Evolutionary conservation across 331 rosid genomes (phyloP).

Genomic region (Ulmus americana): DNA sequence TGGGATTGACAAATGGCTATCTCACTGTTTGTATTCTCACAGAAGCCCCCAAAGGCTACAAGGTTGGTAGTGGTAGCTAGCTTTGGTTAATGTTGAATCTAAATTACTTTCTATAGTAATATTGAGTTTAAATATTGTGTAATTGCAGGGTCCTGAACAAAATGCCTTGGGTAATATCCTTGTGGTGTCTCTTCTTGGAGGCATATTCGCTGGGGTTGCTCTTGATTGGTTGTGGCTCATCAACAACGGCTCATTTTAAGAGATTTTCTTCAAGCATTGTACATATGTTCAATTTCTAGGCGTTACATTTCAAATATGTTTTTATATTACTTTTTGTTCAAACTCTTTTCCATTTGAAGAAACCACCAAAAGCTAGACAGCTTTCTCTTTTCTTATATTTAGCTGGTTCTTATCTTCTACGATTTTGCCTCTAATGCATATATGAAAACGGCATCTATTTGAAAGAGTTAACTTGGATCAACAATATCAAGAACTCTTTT

Average conservation of each 20-base stretch:
- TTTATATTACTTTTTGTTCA: too few species aligned
- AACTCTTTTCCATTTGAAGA: too few species aligned
- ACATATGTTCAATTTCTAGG: too few species aligned
- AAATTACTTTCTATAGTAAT: not conserved
- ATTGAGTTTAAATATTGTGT: not conserved
- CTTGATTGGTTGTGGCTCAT: constrained; percentile 86
- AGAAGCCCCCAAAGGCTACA: constrained; percentile 70
- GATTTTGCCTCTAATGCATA: too few species aligned
- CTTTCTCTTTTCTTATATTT: too few species aligned
- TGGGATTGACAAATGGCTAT: constrained; percentile 80
- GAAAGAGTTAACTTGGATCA: too few species aligned
- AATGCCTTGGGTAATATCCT: constrained; percentile 85
- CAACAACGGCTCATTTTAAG: constrained; percentile 39
- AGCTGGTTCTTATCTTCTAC: too few species aligned
- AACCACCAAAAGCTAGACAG: too few species aligned
- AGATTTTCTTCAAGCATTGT: too few species aligned
- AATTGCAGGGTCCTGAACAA: constrained; percentile 71
- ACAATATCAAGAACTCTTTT: too few species aligned
- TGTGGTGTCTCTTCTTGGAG: constrained; percentile 43
- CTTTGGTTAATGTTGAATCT: not conserved
- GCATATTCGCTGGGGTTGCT: constrained; percentile 58
- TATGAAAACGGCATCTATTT: too few species aligned
- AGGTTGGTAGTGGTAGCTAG: constrained; percentile 28
- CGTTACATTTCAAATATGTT: too few species aligned
- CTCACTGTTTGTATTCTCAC: constrained; percentile 79